A percentile compares a stretch with the other conserved stretches of the same genome.
phyloP scores from a whole-genome alignment of 1,139 yeast genomes.

The Yamadazyma trypodendri region DNA sequence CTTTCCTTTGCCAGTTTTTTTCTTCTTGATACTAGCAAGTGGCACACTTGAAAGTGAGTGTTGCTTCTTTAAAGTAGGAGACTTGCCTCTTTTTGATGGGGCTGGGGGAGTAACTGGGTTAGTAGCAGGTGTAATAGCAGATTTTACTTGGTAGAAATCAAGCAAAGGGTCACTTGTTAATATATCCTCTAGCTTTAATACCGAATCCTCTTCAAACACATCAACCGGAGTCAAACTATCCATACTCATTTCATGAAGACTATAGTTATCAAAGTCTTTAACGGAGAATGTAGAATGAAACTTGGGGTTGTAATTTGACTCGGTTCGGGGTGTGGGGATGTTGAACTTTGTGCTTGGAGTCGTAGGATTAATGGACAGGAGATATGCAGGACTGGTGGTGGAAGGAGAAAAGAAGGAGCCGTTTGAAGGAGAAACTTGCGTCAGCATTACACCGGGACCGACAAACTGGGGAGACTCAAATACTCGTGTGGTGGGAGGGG shows the following conservation, averaged over 20 bases:
- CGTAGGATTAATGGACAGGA: conserved; percentile 1
- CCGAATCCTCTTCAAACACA: conserved; percentile 8
- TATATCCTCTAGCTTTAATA: conserved; percentile 15
- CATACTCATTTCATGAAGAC: conserved; percentile 5
- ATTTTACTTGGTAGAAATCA: background rate
- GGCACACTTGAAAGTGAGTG: conserved; percentile 3
- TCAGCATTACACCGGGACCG: background rate
- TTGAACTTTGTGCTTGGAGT: conserved; percentile 7
- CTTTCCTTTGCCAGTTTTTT: conserved; percentile 8
- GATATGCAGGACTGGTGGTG: background rate
- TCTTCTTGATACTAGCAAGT: conserved; percentile 2
- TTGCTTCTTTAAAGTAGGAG: conserved; percentile 1
- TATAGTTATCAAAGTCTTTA: conserved; percentile 1
- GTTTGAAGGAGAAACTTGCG: conserved; percentile 2
- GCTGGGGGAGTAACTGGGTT: background rate
- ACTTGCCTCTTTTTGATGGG: background rate
- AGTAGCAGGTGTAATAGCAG: conserved; percentile 4
- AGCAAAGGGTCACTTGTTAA: conserved; percentile 16
- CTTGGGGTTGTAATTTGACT: conserved; percentile 3
- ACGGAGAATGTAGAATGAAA: background rate
- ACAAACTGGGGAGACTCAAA: conserved; percentile 2
- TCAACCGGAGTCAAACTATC: conserved; percentile 19
- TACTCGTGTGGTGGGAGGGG: background rate
- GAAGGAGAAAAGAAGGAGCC: conserved; percentile 1
- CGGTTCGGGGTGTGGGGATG: conserved; percentile 14